A percentile compares a stretch with the other conserved stretches of the same genome.
These are phyloP conservation scores for Andrographis paniculata DNA, from an alignment of 305 asterid genomes.

Conservation along the genomic window DNA sequence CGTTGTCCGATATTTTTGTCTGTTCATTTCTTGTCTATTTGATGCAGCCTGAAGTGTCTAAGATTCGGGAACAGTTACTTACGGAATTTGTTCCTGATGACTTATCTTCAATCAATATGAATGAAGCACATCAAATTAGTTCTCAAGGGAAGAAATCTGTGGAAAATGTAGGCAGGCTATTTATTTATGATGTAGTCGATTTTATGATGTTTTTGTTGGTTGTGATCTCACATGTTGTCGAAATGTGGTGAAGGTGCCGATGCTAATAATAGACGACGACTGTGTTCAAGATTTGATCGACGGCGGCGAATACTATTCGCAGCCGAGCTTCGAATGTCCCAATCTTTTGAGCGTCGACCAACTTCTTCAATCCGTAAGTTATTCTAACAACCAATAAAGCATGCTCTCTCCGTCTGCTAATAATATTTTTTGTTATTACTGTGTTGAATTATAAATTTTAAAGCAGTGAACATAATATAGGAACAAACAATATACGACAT, in stretches of 20 bases:
- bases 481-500: too few relatives aligned
- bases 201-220: background rate
- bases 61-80: slow-evolving; percentile 51
- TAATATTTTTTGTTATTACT: too few relatives aligned
- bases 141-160: slow-evolving; percentile 28
- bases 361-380: slow-evolving; percentile 77
- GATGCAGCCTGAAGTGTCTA: slow-evolving; percentile 51
- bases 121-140: slow-evolving; percentile 24
- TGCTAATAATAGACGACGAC: slow-evolving; percentile 38
- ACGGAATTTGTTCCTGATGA: slow-evolving; percentile 68
- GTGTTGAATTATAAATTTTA: background rate
- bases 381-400: background rate
- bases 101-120: slow-evolving; percentile 46
- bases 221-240: slow-evolving; percentile 13
- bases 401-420: too few relatives aligned
- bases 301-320: slow-evolving; percentile 25
- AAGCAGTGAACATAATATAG: too few relatives aligned
- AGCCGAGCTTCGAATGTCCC: slow-evolving; percentile 37
- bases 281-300: slow-evolving; percentile 31
- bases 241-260: slow-evolving; percentile 32
- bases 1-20: background rate
- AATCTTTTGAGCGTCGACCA: slow-evolving; percentile 61
- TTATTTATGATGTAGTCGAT: background rate
- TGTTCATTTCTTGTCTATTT: background rate
- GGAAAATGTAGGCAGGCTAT: slow-evolving; percentile 30